Percentiles rank a stretch among this genome's conserved stretches.
These are phyloP conservation scores for Glutinoglossum americanum DNA, from an alignment of 495 filamentous ascomycete species.

Conservation along the genomic window DNA sequence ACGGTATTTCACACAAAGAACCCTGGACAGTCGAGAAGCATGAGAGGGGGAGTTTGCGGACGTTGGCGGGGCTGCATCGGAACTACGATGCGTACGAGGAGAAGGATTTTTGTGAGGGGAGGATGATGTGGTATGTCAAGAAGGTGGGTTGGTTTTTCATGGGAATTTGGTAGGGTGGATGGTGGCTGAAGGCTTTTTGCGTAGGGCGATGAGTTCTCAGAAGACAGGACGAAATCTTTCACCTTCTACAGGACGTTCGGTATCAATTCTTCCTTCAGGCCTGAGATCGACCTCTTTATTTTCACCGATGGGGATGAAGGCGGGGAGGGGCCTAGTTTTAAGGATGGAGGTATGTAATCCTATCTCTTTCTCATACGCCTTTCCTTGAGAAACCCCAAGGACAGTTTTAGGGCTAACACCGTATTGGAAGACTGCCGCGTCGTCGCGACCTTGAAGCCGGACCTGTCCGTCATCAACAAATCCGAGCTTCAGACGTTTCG, in stretches of 20 bases:
- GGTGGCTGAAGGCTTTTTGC: too few relatives aligned
- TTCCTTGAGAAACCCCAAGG: background rate
- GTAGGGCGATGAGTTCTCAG: background rate
- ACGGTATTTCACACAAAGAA: background rate
- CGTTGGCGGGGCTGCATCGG: background rate
- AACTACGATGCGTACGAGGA: background rate
- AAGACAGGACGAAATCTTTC: background rate
- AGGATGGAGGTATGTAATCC: background rate
- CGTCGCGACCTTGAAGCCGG: background rate
- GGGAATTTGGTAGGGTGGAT: too few relatives aligned
- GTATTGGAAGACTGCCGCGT: background rate
- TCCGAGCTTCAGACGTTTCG: background rate
- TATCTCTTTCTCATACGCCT: background rate
- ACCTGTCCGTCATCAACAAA: background rate
- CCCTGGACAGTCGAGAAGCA: background rate
- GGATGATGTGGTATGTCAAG: background rate
- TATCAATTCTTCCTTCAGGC: background rate
- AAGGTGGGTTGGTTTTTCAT: background rate
- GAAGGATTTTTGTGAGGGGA: background rate
- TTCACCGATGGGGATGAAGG: background rate
- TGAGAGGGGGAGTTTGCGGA: background rate
- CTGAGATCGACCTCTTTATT: background rate
- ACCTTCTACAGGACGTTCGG: background rate
- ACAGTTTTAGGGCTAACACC: too few relatives aligned
- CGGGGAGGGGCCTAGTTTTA: background rate